These are phyloP conservation scores for Schoenoplectus triqueter DNA, from an alignment of 202 grass and related monocot species.

Conservation along the genomic window DNA sequence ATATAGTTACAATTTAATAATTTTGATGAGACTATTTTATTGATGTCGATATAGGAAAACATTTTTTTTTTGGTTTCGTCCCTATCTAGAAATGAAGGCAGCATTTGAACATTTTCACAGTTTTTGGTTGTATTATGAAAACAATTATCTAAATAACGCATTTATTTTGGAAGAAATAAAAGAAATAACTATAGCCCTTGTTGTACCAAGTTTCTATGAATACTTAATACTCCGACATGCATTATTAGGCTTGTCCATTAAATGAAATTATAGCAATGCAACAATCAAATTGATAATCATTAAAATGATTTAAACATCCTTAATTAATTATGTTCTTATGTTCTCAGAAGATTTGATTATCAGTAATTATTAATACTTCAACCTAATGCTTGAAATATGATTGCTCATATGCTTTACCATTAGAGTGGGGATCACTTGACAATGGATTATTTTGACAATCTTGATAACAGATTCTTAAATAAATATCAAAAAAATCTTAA, in stretches of 20 bases:
- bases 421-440: neutral
- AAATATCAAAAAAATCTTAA: too few species aligned
- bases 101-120: neutral
- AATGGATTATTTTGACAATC: too few species aligned
- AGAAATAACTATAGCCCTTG: neutral
- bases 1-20: too few species aligned
- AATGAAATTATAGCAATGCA: constrained; percentile 27
- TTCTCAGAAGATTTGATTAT: neutral
- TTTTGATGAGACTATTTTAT: too few species aligned
- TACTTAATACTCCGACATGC: neutral
- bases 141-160: neutral
- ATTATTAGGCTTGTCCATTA: neutral
- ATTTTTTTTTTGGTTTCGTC: neutral
- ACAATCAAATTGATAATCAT: constrained; percentile 15
- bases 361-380: neutral
- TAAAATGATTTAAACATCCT: neutral
- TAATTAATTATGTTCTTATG: neutral
- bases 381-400: constrained; percentile 12
- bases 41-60: too few species aligned
- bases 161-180: neutral
- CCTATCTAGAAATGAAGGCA: neutral
- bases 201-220: neutral
- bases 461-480: too few species aligned
- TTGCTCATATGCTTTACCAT: neutral
- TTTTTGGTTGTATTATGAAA: neutral